Base-by-base conservation (phyloP, 2,329 filamentous ascomycete species). In the Endoconidiophora polonica region DNA sequence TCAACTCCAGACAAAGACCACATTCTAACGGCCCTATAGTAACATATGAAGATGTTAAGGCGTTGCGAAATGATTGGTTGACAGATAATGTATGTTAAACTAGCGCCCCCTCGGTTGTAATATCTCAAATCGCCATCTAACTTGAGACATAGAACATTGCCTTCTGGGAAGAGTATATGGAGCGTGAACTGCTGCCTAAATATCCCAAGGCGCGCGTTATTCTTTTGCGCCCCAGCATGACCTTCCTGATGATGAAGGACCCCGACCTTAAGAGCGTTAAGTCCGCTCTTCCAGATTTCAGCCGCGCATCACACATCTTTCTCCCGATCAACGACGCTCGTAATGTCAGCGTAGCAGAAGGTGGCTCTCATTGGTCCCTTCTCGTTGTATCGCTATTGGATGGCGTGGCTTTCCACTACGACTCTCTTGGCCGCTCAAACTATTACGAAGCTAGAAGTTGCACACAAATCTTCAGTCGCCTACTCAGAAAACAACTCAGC, bases 161-260 rank as follows among this genome's bases (percentile, higher is more conserved):
- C 46, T 96, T 98, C 63, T 98, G 91, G 90, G 85, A 96, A 73
- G 90, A 96, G 74, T 94, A 84, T 62, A 79, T 98, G 56, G 91
- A 98, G 65, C 85, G 80, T 55, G 90, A 96, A 68, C 80, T 86
- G 54, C 79, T 98, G 24, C 70, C 72, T 26, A 76, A 79, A 58
- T 94, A 83, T 61, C 84, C 85, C 7, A 79, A 84, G 60, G 86
- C 86, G 18, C 77, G 86, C 55, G 94, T 98, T 62, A 74, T 90
- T 54, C 83, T 98, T 51, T 79, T 98, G 24, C 84, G 90, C 10
- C 91, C 91, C 1, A 85, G 81, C 59, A 94, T 96, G 84, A 81
- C 85, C 50, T 93, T 91, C 63, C 79, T 96, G 64, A 76, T 96
- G 55, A 83, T 91, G 70, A 82, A 86, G 62, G 83, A 76, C 14